Evolutionary conservation across 2,329 filamentous ascomycete species (phyloP).

Genomic region (Epichloe gansuensis): DNA sequence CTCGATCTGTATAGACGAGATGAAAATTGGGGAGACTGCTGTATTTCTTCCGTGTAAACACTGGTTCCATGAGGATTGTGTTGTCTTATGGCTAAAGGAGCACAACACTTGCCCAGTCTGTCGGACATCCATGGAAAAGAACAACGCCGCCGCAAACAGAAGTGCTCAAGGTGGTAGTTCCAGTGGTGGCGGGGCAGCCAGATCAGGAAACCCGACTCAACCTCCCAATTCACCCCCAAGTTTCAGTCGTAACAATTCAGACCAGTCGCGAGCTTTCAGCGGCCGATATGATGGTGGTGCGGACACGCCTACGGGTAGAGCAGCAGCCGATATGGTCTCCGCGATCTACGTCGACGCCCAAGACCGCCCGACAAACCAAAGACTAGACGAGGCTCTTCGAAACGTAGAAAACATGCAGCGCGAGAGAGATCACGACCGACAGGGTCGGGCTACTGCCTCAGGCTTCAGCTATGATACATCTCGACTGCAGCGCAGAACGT

Average conservation of each 20-base stretch:
- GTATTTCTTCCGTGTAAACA: conserved; percentile 75
- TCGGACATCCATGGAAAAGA: conserved; percentile 42
- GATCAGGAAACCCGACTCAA: neutral
- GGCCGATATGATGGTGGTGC: neutral
- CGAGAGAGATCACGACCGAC: conserved; percentile 12
- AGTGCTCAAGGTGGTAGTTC: conserved; percentile 1
- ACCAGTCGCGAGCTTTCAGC: neutral
- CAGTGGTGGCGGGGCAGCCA: neutral
- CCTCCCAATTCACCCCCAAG: neutral
- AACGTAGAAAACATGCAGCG: conserved; percentile 16
- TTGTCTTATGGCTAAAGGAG: conserved; percentile 71
- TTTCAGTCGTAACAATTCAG: neutral
- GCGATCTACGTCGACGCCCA: conserved; percentile 13
- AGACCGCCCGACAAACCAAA: conserved; percentile 15
- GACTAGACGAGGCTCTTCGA: conserved; percentile 19
- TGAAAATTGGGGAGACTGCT: conserved; percentile 60
- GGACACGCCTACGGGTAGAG: conserved; percentile 4
- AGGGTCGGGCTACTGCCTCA: conserved; percentile 14
- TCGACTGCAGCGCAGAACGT: conserved; percentile 23
- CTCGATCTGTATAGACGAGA: conserved; percentile 87
- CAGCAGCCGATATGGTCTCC: conserved; percentile 8
- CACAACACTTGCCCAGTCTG: conserved; percentile 90
- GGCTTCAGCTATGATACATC: conserved; percentile 21
- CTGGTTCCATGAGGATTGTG: conserved; percentile 82
- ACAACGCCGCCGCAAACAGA: conserved; percentile 10